A percentile compares a stretch with the other conserved stretches of the same genome.
These are phyloP conservation scores for Sequoiadendron giganteum DNA, from an alignment of 75 land plant genomes.

Conservation along the genomic window DNA sequence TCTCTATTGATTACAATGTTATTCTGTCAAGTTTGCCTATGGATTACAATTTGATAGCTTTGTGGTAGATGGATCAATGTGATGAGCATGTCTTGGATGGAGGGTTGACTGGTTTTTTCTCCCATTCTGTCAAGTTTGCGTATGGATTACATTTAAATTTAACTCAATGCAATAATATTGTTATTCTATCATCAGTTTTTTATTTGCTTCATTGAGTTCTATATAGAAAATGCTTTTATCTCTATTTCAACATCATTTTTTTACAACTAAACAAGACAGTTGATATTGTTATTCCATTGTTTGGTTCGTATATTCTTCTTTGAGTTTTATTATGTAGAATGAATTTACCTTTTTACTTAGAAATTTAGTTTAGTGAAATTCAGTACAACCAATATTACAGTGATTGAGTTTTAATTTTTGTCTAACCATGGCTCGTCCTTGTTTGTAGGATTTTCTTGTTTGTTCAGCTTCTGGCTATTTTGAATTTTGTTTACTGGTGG, in stretches of 20 bases:
- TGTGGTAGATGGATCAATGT: not conserved
- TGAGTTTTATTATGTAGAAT: not conserved
- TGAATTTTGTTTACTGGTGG: constrained; percentile 42
- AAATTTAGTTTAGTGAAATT: not conserved
- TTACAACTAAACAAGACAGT: not conserved
- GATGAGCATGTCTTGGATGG: not conserved
- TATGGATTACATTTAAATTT: not conserved
- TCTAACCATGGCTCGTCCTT: constrained; percentile 3
- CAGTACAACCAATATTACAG: not conserved
- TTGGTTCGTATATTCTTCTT: not conserved
- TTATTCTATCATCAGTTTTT: not conserved
- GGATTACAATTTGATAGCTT: not conserved
- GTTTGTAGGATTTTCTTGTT: constrained; percentile 35
- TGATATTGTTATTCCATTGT: not conserved
- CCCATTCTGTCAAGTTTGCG: not conserved
- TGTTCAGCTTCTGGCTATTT: constrained; percentile 29
- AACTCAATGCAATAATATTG: not conserved
- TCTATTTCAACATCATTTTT: not conserved
- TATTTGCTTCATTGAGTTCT: not conserved
- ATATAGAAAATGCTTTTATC: not conserved
- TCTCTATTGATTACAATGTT: too few species aligned
- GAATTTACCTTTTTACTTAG: not conserved
- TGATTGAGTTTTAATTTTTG: not conserved
- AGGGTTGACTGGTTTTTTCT: not conserved
- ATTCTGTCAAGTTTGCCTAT: too few species aligned